These are phyloP conservation scores for Sextonia rubra DNA, from an alignment of 164 flowering plant genomes.

Conservation along the genomic window DNA sequence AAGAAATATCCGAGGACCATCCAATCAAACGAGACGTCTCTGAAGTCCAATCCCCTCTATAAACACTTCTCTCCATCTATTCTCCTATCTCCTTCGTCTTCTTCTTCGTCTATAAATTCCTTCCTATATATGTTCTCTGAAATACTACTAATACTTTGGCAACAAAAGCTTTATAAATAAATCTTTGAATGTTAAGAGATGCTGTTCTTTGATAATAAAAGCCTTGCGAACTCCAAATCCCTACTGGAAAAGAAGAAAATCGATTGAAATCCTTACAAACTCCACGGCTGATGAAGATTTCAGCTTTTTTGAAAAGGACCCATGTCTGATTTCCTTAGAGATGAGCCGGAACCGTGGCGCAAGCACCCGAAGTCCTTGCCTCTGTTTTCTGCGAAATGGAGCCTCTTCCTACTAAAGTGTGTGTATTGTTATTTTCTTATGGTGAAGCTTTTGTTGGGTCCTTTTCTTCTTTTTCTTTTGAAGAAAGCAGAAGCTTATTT, in stretches of 20 bases:
- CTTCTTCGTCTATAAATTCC: not conserved
- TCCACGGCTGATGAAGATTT: not conserved
- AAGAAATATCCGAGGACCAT: slow-evolving; percentile 8
- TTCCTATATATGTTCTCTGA: not conserved
- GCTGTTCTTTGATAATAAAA: no score
- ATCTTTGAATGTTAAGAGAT: not conserved
- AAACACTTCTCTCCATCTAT: slow-evolving; percentile 1
- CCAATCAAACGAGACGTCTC: slow-evolving; percentile 4
- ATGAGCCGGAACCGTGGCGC: not conserved
- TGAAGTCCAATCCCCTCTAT: slow-evolving; percentile 6
- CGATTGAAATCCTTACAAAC: not conserved
- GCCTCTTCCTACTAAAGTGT: not conserved
- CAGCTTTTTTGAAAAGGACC: not conserved
- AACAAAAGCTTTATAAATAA: not conserved
- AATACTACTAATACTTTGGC: not conserved
- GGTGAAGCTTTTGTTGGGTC: slow-evolving; percentile 2
- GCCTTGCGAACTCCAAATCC: not conserved
- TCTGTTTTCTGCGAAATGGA: not conserved
- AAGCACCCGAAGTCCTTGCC: not conserved
- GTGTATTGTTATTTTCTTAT: not conserved
- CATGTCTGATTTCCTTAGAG: slow-evolving; percentile 1
- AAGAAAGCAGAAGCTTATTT: slow-evolving; percentile 10
- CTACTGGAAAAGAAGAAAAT: not conserved
- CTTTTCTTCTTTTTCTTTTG: slow-evolving; percentile 6
- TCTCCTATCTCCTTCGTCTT: not conserved